Percentiles rank a stretch among this genome's conserved stretches.
Evolutionary conservation across 1,284 basidiomycete species (phyloP).

Genomic region (Pisolithus thermaeus): DNA sequence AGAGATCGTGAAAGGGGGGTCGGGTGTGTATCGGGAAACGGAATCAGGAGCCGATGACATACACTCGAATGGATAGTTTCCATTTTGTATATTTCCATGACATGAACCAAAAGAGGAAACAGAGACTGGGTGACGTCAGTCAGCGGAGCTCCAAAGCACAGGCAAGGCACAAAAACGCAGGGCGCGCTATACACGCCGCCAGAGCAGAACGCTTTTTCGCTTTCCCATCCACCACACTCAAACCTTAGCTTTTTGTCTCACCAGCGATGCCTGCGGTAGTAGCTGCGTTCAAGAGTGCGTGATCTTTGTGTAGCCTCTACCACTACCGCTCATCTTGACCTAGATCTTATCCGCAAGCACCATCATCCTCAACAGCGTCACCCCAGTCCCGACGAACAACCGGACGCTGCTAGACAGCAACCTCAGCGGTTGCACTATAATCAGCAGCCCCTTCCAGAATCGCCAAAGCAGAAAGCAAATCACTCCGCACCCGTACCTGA

Average conservation of each 20-base stretch:
- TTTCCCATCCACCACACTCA: conserved; percentile 1
- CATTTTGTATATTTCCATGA: not conserved
- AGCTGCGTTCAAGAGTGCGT: conserved; percentile 68
- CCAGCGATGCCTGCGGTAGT: conserved; percentile 41
- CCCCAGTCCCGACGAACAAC: conserved; percentile 27
- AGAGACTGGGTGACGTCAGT: conserved; percentile 24
- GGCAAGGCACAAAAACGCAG: conserved; percentile 28
- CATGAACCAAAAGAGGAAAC: conserved; percentile 1
- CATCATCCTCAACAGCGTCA: conserved; percentile 37
- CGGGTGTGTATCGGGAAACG: conserved; percentile 4
- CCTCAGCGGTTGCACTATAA: conserved; percentile 25
- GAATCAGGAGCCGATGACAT: conserved; percentile 7
- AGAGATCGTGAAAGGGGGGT: conserved; percentile 32
- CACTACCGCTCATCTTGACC: conserved; percentile 12
- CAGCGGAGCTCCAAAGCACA: conserved; percentile 28
- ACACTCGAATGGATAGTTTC: conserved; percentile 8
- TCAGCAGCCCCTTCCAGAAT: conserved; percentile 22
- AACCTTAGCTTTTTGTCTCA: not conserved
- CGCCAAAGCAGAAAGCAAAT: conserved; percentile 23
- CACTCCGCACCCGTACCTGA: conserved; percentile 33
- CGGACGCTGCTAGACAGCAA: conserved; percentile 27
- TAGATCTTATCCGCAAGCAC: conserved; percentile 83
- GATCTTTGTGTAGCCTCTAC: conserved; percentile 10
- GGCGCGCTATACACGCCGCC: conserved; percentile 9
- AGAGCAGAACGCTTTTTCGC: conserved; percentile 5